phyloP scores from a whole-genome alignment of 306 rosid genomes.

The Vicia sativa region DNA sequence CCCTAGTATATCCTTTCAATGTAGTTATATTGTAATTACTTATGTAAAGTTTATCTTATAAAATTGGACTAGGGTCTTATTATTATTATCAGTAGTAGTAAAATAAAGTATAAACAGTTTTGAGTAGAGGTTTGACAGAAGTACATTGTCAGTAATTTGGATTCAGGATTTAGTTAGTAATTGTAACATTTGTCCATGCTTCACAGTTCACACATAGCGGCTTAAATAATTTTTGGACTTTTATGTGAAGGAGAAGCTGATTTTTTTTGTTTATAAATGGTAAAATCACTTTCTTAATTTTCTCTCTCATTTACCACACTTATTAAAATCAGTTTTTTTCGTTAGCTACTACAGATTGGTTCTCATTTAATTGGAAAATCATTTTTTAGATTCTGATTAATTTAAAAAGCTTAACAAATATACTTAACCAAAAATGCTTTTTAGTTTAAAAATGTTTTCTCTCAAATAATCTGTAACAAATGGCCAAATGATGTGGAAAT shows the following conservation, averaged over 20 bases:
- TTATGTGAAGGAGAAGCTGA: no score
- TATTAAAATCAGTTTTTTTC: no score
- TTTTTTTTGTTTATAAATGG: no score
- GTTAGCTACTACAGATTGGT: no score
- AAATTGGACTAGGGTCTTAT: slow-evolving; percentile 1
- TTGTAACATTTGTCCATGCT: no score
- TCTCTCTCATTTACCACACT: no score
- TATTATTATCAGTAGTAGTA: not conserved
- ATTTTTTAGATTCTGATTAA: not conserved
- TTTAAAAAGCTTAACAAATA: not conserved
- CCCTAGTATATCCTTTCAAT: slow-evolving; percentile 15
- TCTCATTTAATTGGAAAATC: no score
- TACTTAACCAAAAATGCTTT: no score
- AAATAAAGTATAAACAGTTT: not conserved
- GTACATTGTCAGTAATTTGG: not conserved
- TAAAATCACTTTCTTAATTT: no score
- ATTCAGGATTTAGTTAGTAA: not conserved
- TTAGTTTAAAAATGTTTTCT: not conserved
- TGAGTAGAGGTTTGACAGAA: slow-evolving; percentile 9
- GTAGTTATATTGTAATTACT: slow-evolving; percentile 8
- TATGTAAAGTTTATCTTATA: not conserved
- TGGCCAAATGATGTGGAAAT: not conserved
- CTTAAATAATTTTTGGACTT: no score
- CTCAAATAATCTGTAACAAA: not conserved
- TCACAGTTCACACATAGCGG: no score